Evolutionary conservation across 805 yeast genomes (phyloP), one percentile per base, ranked within the genome.

Genomic region (Vanderwaltozyma yarrowii): DNA sequence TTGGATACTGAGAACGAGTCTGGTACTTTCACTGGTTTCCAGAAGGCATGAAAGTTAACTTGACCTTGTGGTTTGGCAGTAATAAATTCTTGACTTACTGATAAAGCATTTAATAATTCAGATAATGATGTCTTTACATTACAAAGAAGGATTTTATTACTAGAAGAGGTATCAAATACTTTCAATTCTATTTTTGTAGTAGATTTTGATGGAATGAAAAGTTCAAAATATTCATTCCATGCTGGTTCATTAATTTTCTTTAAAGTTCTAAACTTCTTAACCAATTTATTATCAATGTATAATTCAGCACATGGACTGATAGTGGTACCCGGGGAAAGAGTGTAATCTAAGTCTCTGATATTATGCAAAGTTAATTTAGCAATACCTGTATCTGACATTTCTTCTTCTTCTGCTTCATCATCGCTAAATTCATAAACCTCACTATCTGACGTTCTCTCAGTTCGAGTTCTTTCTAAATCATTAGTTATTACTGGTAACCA

Each of bases 181-280:
- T 73, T 55, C n/a, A 83, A 60, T 44, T 67, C 71, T 21, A 81
- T 47, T 19, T 64, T 64, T 14, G 87, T 70, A 24, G 60, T 61
- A 1, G 78, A 67, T 54, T 78, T 83, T 21, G 80, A 70, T 5
- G 77, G 70, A 27, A 83, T 62, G 46, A 83, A 66, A 5, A 73
- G 54, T 58, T 83, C 94, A 39, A 76, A 58, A 21, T 69, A 56
- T 49, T 76, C 76, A 42, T 75, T 77, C 77, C 82, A 83, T 11
- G 77, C 63, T 14, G 94, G 94, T 50, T 78, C 85, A 50, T 81
- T 83, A 8, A 76, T 69, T 51, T 74, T 71, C 50, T 74, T 77
- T 54, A 81, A 65, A 24, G 72, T 70, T 65, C 92, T 74, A 38
- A 76, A 73, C 5, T 62, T 62, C 49, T 71, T 70, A n/a, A 70